These are phyloP conservation scores for Spiraea crenata DNA, from an alignment of 331 rosid species.

Conservation along the genomic window DNA sequence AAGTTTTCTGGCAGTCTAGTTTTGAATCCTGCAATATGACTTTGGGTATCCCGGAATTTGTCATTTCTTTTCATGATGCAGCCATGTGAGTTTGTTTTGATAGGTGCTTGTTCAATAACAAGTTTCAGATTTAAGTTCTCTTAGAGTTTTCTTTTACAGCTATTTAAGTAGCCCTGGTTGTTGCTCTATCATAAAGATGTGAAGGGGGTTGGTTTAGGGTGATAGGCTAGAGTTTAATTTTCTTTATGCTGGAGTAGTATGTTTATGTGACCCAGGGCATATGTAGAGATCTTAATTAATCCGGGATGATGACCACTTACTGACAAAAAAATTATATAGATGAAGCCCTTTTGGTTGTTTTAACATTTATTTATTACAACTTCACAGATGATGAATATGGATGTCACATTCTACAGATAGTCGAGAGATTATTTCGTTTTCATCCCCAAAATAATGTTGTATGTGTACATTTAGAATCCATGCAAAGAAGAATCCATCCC, in stretches of 20 bases:
- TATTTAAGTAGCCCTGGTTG: too few relatives aligned
- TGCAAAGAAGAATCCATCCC: background rate
- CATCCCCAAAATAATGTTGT: background rate
- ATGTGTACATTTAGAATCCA: background rate
- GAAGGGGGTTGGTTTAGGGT: too few relatives aligned
- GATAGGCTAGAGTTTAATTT: background rate
- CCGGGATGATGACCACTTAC: background rate
- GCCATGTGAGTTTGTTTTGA: too few relatives aligned
- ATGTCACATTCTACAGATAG: background rate
- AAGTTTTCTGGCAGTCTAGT: background rate
- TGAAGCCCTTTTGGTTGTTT: background rate
- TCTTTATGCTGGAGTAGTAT: background rate
- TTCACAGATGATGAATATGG: background rate
- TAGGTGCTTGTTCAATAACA: background rate
- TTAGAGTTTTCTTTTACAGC: background rate
- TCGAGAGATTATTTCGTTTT: background rate
- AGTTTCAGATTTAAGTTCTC: background rate
- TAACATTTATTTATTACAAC: background rate
- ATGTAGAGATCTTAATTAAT: background rate
- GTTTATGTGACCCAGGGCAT: background rate
- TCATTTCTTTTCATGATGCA: background rate
- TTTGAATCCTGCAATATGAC: conserved; percentile 9
- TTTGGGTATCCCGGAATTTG: background rate
- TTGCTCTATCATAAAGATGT: too few relatives aligned
- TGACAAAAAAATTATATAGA: background rate